Evolutionary conservation across 2,329 filamentous ascomycete genomes (phyloP).

Genomic region (Cladosporium sp.): DNA sequence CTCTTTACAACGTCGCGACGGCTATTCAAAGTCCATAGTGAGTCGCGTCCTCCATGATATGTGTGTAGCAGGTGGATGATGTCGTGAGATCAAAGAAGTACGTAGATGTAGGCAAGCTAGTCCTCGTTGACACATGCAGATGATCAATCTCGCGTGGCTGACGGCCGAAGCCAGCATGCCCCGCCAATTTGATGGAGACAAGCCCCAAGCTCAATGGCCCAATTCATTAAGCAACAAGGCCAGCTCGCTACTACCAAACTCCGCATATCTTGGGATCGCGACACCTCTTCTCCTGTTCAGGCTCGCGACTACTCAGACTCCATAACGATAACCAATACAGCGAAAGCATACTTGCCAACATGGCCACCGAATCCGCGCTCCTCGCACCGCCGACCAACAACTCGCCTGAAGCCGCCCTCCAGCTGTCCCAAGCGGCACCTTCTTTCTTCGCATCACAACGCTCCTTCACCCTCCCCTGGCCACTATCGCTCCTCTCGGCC

Average conservation of each 20-base stretch:
- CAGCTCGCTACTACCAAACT: constrained; percentile 2
- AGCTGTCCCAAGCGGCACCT: constrained; percentile 52
- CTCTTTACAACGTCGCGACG: neutral
- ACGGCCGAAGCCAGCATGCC: neutral
- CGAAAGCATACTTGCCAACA: constrained; percentile 20
- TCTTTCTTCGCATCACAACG: constrained; percentile 41
- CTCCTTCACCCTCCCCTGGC: constrained; percentile 47
- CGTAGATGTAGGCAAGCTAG: constrained; percentile 1
- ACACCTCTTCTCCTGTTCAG: neutral
- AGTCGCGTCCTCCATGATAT: neutral
- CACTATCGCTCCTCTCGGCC: constrained; percentile 53
- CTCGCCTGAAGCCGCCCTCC: constrained; percentile 45
- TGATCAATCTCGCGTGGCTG: constrained; percentile 14
- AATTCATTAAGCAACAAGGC: constrained; percentile 8
- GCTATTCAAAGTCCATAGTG: neutral
- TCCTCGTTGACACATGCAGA: constrained; percentile 16
- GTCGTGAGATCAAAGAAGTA: neutral
- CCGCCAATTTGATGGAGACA: constrained; percentile 19
- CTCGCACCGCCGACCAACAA: constrained; percentile 45
- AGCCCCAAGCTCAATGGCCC: constrained; percentile 10
- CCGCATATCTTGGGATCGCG: neutral
- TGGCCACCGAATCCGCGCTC: constrained; percentile 38
- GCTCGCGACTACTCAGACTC: neutral
- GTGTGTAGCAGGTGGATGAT: neutral
- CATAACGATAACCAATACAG: neutral